A percentile compares a stretch with the other conserved stretches of the same genome.
These are phyloP conservation scores for Nitzschia sp. DNA, from an alignment of 108 stramenopile genomes.

Conservation along the genomic window DNA sequence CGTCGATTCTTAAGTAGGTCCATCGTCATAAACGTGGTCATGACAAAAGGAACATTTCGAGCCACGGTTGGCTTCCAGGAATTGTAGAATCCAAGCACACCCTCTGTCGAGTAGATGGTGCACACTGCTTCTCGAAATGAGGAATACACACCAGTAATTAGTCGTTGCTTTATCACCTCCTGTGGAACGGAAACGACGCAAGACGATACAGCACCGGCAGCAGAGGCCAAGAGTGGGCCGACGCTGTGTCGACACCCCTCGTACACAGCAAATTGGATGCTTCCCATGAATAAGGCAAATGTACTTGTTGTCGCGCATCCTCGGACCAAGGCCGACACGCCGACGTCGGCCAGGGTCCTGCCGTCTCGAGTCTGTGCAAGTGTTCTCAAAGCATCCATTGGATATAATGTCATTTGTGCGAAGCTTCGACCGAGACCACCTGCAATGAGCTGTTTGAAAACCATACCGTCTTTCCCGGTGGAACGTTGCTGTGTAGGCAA, in stretches of 20 bases:
- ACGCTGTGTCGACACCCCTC: conserved; percentile 25
- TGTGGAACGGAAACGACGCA: conserved; percentile 67
- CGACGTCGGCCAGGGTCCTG: conserved; percentile 56
- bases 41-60: conserved; percentile 72
- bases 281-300: conserved; percentile 65
- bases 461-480: neutral
- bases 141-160: conserved; percentile 66
- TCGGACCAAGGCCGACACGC: conserved; percentile 34
- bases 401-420: conserved; percentile 62
- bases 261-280: conserved; percentile 63
- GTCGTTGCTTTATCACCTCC: conserved; percentile 72
- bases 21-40: conserved; percentile 54
- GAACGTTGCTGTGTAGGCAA: too few relatives aligned
- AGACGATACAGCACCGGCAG: conserved; percentile 48
- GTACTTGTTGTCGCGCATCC: conserved; percentile 59
- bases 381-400: conserved; percentile 71
- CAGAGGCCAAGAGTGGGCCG: conserved; percentile 49
- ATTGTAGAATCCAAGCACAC: conserved; percentile 56
- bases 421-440: conserved; percentile 55
- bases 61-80: conserved; percentile 65
- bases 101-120: conserved; percentile 53
- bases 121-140: conserved; percentile 55
- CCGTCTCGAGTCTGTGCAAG: conserved; percentile 67
- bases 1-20: conserved; percentile 35
- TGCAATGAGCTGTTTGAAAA: conserved; percentile 23